Conservation (phyloP, 2,329 filamentous ascomycete genomes). For the Claviceps digitariae region DNA sequence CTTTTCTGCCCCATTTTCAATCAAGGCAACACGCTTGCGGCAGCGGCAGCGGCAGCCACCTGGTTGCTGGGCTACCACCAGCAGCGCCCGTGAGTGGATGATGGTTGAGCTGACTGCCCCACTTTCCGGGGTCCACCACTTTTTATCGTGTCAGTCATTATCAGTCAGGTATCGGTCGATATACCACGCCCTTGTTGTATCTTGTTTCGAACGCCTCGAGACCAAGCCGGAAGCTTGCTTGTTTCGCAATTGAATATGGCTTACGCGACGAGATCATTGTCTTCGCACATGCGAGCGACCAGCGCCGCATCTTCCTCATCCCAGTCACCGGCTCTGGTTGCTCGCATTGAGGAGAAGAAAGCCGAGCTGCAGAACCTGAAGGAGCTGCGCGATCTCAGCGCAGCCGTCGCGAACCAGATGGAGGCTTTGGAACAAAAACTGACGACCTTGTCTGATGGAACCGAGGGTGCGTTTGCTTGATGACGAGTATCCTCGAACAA, state of each 20-base stretch:
- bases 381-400: constrained; percentile 66
- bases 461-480: constrained; percentile 50
- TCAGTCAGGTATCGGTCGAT: not conserved
- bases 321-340: constrained; percentile 56
- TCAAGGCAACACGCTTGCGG: constrained; percentile 10
- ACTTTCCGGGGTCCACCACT: constrained; percentile 8
- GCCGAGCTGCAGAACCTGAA: constrained; percentile 67
- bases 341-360: constrained; percentile 76
- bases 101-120: constrained; percentile 12
- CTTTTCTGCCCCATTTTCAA: constrained; percentile 11
- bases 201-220: not conserved
- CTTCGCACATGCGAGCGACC: constrained; percentile 55
- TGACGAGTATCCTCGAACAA: not conserved
- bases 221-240: no score
- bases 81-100: constrained; percentile 11
- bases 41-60: constrained; percentile 10
- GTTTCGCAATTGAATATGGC: constrained; percentile 29
- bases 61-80: constrained; percentile 18
- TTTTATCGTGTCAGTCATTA: not conserved
- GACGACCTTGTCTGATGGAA: constrained; percentile 64
- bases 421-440: constrained; percentile 68
- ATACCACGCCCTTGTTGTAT: no score
- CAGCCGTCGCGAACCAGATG: constrained; percentile 69
- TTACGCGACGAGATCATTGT: constrained; percentile 41
- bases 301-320: constrained; percentile 34